Base-by-base conservation (phyloP, 2,329 filamentous ascomycete species). In the Blastomyces silverae region DNA sequence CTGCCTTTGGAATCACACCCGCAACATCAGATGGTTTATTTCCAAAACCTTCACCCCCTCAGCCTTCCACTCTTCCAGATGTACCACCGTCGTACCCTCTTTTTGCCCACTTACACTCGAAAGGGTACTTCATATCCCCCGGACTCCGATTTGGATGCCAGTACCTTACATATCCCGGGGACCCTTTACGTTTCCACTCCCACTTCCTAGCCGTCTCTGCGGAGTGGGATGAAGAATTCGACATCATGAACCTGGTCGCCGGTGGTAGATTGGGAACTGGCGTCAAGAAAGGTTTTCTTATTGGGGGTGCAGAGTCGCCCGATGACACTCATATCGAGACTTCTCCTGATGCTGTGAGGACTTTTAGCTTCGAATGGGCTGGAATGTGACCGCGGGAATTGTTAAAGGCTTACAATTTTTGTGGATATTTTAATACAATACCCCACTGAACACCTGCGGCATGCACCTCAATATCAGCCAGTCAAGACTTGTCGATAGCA, bases 161-260 rank as follows among this genome's bases (percentile, higher is more conserved):
- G 72, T 97, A 96, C 77, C 91, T 92, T 70, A 91, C 95, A 5
- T 99, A 99, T 72, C 94, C 94, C 0, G 94, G 94, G 57, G 94
- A 99, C 74, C 92, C 94, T 0, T 81, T 99, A 62, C 88, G 94
- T 13, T 99, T 95, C 75, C 94, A 99, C 77, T 94, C 91, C 57
- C 94, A 99, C 76, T 97, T 96, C 75, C 84, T 96, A 71, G 90
- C 89, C 8, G 89, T 88, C n/a, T 87, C 89, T 42, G 86, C 89
- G 70, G 86, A 82, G n/a, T 97, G 92, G 91, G 87, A 97, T 66
- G 86, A 96, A 71, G 86, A 92, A 70, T 88, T 99, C 64, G 84
- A 89, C 48, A 80, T 97, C 72, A 83, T 97, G 69, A 90, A 96
- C 69, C 80, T 99, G 17, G 88, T 97, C 20, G 89, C 87, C 25